phyloP scores from a whole-genome alignment of 192 early-diverging fungal genomes.

The Mortierella claussenii region DNA sequence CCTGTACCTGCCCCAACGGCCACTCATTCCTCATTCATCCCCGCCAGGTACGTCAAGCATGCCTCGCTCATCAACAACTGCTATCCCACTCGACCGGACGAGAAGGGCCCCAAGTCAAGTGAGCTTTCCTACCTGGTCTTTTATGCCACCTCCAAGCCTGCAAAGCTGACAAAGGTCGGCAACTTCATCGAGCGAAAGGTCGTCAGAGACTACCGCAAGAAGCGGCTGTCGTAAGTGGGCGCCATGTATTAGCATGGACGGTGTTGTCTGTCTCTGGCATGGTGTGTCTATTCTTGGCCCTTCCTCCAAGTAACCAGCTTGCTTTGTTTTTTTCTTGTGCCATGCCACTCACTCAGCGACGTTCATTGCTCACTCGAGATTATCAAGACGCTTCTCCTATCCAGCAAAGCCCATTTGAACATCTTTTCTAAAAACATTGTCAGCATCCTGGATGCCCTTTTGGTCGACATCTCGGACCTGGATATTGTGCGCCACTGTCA shows the following conservation, averaged over 20 bases:
- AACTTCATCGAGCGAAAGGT: slow-evolving; percentile 80
- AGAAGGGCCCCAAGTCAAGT: slow-evolving; percentile 76
- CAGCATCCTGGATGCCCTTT: slow-evolving; percentile 64
- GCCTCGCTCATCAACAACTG: slow-evolving; percentile 82
- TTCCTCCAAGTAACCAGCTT: slow-evolving; percentile 5
- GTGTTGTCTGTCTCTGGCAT: neutral
- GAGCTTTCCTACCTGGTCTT: slow-evolving; percentile 89
- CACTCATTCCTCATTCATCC: slow-evolving; percentile 50
- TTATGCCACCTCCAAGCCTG: slow-evolving; percentile 88
- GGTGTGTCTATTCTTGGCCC: neutral
- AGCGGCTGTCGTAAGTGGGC: slow-evolving; percentile 70
- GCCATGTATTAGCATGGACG: too few species aligned
- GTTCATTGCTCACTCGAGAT: slow-evolving; percentile 79
- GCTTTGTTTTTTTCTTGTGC: slow-evolving; percentile 4
- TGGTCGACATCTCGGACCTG: slow-evolving; percentile 44
- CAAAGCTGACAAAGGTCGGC: slow-evolving; percentile 92
- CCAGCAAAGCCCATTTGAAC: slow-evolving; percentile 80
- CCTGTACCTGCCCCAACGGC: slow-evolving; percentile 38
- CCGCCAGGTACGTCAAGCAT: slow-evolving; percentile 76
- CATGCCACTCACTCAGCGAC: slow-evolving; percentile 40
- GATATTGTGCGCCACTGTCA: slow-evolving; percentile 49
- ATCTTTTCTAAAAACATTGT: slow-evolving; percentile 87
- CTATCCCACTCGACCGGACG: slow-evolving; percentile 71
- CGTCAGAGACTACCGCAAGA: slow-evolving; percentile 70
- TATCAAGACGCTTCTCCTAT: slow-evolving; percentile 73